Evolutionary conservation across 495 filamentous ascomycete genomes (phyloP).

Genomic region (Xylaria cubensis): DNA sequence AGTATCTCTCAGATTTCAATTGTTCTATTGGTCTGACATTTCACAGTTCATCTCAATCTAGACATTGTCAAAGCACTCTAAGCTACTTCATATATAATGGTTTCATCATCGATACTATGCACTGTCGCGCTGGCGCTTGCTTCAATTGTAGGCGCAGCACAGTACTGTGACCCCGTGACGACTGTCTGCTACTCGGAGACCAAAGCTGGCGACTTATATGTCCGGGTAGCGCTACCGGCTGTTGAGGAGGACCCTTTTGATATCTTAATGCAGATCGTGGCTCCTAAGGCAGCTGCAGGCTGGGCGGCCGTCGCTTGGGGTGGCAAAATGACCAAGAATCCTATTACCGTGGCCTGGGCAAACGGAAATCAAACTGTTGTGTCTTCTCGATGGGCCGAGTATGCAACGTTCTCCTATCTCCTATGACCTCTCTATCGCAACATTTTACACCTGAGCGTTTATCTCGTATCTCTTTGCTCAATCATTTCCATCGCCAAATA

Average conservation of each 20-base stretch:
- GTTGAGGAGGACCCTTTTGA: conserved; percentile 52
- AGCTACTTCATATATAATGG: not conserved
- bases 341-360: conserved; percentile 54
- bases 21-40: not conserved
- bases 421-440: not conserved
- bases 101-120: not conserved
- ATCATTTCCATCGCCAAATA: not conserved
- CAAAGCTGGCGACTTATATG: conserved; percentile 42
- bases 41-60: not conserved
- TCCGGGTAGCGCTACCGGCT: conserved; percentile 57
- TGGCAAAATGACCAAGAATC: conserved; percentile 58
- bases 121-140: conserved; percentile 19
- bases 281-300: conserved; percentile 45
- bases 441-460: not conserved
- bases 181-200: conserved; percentile 49
- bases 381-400: conserved; percentile 56
- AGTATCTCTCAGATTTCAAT: not conserved
- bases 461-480: not conserved
- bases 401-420: conserved; percentile 25
- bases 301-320: conserved; percentile 59
- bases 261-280: conserved; percentile 54
- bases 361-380: conserved; percentile 49
- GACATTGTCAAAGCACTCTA: not conserved
- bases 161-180: conserved; percentile 48
- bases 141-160: conserved; percentile 30